phyloP scores from a whole-genome alignment of 108 stramenopile species.

The Cyclotella cryptica region DNA sequence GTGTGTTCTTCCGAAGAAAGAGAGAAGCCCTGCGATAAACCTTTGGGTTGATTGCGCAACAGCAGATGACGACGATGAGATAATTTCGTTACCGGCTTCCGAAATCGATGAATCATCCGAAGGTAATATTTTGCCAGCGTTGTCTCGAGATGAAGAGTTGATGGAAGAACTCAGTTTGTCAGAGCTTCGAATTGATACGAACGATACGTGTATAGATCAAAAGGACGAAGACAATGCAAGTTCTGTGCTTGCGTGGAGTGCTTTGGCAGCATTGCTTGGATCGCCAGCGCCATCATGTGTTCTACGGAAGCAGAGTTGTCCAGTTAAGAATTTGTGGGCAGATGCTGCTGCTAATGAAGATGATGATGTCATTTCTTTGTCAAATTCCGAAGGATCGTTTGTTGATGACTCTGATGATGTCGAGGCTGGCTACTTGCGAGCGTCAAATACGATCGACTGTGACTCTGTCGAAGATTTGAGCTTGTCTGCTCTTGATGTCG shows the following conservation, averaged over 20 bases:
- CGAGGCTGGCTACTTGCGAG: background rate
- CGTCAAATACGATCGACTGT: background rate
- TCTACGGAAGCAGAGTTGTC: background rate
- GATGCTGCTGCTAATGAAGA: background rate
- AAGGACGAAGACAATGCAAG: background rate
- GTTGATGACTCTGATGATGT: background rate
- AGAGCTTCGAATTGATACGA: background rate
- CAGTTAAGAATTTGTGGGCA: constrained; percentile 16
- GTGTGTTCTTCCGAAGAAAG: constrained; percentile 7
- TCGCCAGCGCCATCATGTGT: constrained; percentile 5
- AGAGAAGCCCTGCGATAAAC: background rate
- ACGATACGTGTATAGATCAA: background rate
- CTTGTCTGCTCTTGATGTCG: background rate
- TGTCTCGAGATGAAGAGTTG: background rate
- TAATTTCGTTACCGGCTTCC: background rate
- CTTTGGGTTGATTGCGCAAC: background rate
- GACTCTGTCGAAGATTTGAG: background rate
- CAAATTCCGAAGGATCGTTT: background rate
- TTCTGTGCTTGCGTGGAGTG: background rate
- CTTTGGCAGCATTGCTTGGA: background rate
- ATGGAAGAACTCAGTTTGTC: background rate
- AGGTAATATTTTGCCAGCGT: background rate
- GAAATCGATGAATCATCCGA: background rate
- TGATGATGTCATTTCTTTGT: constrained; percentile 11
- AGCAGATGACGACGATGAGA: background rate